Base-by-base conservation (phyloP, 108 stramenopile genomes). In the Hondaea fermentalgiana region DNA sequence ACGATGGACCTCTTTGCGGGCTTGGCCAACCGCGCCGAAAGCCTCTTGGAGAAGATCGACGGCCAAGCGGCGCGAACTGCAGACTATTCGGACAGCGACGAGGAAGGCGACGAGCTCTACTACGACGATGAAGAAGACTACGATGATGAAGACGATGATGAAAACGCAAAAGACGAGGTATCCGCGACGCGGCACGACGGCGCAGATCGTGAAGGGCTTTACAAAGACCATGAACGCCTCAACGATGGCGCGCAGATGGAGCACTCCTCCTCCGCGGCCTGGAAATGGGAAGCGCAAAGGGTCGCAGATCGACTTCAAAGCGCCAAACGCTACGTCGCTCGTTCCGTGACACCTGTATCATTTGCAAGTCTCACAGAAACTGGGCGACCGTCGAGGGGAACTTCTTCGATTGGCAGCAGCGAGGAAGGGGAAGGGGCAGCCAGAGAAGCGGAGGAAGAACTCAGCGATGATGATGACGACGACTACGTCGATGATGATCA, bases 31-130 rank as follows among this genome's bases (percentile, higher is more conserved):
- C n/a, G 76, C 23, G 76, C 76, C n/a, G 76, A 83, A 45, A 83
- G 76, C 49, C 76, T 83, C 12, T 23, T 83, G 45, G 76, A 83
- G 76, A 83, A 83, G 23, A 83, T 83, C 51, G 76, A 83, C 51
- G 76, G 76, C n/a, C 76, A 83, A 23, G 76, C 76, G 23, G 76
- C 76, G n/a, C 45, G 76, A 35, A 21, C 76, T 55, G 76, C 51
- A 45, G 76, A 83, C 76, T 53, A 53, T 23, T 23, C 49, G 25
- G 51, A 53, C 23, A 21, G 23, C 51, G 76, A 83, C 76, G 28
- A 23, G 17, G 76, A 23, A 6, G 51, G 25, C 25, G 42, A 17
- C 64, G 64, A 17, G 10, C 6, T 8, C 35, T 42, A 69, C 64
- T 69, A 8, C 8, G 17, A 17, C 64, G 4, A 17, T 6, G 42